Evolutionary conservation across 768 basidiomycete species (phyloP), one percentile per base, ranked within the genome.

Genomic region (Rhizopogon vesiculosus): DNA sequence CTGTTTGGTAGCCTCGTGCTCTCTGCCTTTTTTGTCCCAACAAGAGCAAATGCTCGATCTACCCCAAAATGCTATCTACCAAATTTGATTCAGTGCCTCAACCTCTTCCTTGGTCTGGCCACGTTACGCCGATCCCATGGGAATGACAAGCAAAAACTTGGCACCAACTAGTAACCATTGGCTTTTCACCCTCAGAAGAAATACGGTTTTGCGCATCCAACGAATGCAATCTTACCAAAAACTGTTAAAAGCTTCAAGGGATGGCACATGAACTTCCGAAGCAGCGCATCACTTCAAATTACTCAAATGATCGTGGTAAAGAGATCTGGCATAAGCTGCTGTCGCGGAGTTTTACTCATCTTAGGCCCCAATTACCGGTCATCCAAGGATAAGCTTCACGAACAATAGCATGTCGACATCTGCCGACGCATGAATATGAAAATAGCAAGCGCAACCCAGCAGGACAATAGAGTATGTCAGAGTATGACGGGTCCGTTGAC

Each of bases 251-350:
- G 13, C 35, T 38, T 38, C 35, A 5, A 33, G 31, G 25, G 7
- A 40, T 51, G 38, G 40, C 22, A 13, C 22, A 22, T 22, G 12
- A 38, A 38, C 35, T 38, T 13, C 35, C 35, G 35, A 38, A 38
- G 13, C 35, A 38, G 35, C 35, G 8, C 42, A 56, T 53, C 55
- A 56, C 22, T n/a, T 43, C 45, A 41, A 31, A 25, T 15, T 51
- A 45, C 28, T 31, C 44, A 57, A 48, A 53, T 57, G 56, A 59
- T 40, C 31, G 57, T 55, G 60, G 60, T 45, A 54, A 58, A 38
- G 35, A 6, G 15, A 18, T 45, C 56, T 65, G 64, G 62, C 64
- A 66, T 55, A 60, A 59, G 56, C 53, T 64, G 66, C 54, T 66
- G 45, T 65, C 66, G 66, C 68, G 66, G 67, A 64, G 60, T 64